Conservation (phyloP, 169 alveolate species). For the Babesia caballi region DNA sequence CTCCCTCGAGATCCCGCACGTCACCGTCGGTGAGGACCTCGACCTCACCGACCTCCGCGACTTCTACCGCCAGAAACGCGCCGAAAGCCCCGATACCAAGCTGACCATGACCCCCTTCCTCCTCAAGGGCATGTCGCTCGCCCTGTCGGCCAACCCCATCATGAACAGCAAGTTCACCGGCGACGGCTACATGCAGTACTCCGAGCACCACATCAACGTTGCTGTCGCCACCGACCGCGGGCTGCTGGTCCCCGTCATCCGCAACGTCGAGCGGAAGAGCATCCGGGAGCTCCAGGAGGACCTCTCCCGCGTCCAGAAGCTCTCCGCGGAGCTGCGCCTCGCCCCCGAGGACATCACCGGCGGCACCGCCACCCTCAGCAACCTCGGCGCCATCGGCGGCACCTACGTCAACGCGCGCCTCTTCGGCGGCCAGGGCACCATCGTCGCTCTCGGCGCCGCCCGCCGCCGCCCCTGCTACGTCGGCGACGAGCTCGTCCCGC, state of each 20-base stretch:
- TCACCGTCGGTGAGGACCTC: slow-evolving; percentile 73
- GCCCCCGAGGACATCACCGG: slow-evolving; percentile 83
- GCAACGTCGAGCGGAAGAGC: slow-evolving; percentile 84
- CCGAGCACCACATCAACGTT: slow-evolving; percentile 88
- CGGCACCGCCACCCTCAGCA: slow-evolving; percentile 89
- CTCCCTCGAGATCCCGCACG: slow-evolving; percentile 76
- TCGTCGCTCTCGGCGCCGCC: slow-evolving; percentile 80
- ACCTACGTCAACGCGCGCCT: slow-evolving; percentile 88
- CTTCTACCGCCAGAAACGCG: slow-evolving; percentile 18
- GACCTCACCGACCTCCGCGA: slow-evolving; percentile 64
- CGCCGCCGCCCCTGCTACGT: slow-evolving; percentile 46
- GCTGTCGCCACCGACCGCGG: slow-evolving; percentile 93
- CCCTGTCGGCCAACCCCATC: slow-evolving; percentile 83
- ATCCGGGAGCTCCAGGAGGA: slow-evolving; percentile 87
- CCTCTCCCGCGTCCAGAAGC: slow-evolving; percentile 76
- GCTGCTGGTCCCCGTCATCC: slow-evolving; percentile 90
- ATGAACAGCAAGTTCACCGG: slow-evolving; percentile 84
- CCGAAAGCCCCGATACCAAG: slow-evolving; percentile 61
- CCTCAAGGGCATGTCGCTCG: slow-evolving; percentile 86
- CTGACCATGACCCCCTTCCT: slow-evolving; percentile 88
- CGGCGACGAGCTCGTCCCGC: slow-evolving; percentile 44
- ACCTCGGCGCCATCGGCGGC: slow-evolving; percentile 93
- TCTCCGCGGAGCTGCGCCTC: slow-evolving; percentile 77
- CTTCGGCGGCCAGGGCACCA: slow-evolving; percentile 89
- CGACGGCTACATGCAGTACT: slow-evolving; percentile 62